These are phyloP conservation scores for Ogataea nonfermentans DNA, from an alignment of 805 yeast species.

Conservation along the genomic window DNA sequence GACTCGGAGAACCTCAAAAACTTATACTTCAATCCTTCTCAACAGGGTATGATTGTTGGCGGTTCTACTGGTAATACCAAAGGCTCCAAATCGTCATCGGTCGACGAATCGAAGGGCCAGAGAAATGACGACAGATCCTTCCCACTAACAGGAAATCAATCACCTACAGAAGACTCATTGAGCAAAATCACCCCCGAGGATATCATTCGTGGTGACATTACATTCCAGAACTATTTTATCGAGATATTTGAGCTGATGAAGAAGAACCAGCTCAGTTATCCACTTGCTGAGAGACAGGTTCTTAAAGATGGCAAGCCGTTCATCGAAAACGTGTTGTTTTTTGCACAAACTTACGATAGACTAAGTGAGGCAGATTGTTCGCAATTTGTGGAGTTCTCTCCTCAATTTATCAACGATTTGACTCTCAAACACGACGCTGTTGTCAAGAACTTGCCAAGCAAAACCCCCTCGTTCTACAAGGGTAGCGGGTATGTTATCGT, in stretches of 20 bases:
- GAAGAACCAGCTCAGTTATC: slow-evolving; percentile 31
- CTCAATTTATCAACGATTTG: slow-evolving; percentile 33
- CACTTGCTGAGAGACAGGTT: slow-evolving; percentile 31
- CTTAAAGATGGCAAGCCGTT: slow-evolving; percentile 34
- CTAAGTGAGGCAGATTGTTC: slow-evolving; percentile 30
- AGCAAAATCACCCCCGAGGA: slow-evolving; percentile 29
- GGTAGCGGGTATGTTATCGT: slow-evolving; percentile 62
- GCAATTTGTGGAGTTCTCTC: slow-evolving; percentile 29
- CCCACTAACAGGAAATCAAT: slow-evolving; percentile 26
- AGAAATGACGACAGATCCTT: slow-evolving; percentile 29
- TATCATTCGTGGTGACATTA: slow-evolving; percentile 32
- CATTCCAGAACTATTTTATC: slow-evolving; percentile 34
- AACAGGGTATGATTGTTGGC: slow-evolving; percentile 21
- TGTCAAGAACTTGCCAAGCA: slow-evolving; percentile 29
- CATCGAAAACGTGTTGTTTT: slow-evolving; percentile 32
- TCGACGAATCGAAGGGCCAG: slow-evolving; percentile 26
- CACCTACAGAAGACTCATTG: slow-evolving; percentile 30
- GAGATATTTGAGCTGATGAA: slow-evolving; percentile 32
- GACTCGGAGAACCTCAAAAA: slow-evolving; percentile 26
- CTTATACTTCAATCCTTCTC: slow-evolving; percentile 23
- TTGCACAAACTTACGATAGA: slow-evolving; percentile 27
- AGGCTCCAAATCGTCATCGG: slow-evolving; percentile 20
- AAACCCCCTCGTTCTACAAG: slow-evolving; percentile 29
- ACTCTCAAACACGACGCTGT: slow-evolving; percentile 34
- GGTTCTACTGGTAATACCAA: slow-evolving; percentile 33